Evolutionary conservation across 1,284 basidiomycete species (phyloP), one percentile per base, ranked within the genome.

Genomic region (Ceratobasidium sp.): DNA sequence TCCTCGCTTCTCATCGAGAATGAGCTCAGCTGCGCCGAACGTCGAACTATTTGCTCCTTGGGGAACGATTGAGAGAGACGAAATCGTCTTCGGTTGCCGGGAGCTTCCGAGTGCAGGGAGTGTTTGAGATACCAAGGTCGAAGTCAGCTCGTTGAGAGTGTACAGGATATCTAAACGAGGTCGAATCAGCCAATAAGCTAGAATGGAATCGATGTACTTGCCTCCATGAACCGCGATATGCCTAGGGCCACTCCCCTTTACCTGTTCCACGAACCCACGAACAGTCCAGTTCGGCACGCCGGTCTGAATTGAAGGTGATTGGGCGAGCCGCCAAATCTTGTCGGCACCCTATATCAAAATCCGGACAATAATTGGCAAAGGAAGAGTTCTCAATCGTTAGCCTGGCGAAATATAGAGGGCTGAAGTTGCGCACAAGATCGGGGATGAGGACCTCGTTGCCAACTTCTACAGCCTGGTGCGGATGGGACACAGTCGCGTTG

Each of bases 71-170:
- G 86, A 86, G 32, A 84, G 81, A 47, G 79, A 83, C 1, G 84
- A 82, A 70, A 87, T 79, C 13, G 69, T 64, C 42, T 62, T 38
- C 15, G 74, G 54, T n/a, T 34, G 22, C 3, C n/a, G 13, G 6
- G 55, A 55, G 42, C 69, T 69, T n/a, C 20, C 31, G 22, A 69
- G 52, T 6, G 69, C 27, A 17, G 89, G 89, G 58, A 91, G 81
- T 1, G 76, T 75, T 72, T 90, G 88, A 32, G 87, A 82, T n/a
- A 86, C 84, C 38, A 91, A 77, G 0, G 87, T 88, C 25, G 85
- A 89, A n/a, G 84, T 73, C n/a, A 86, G 78, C 75, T 91, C 88
- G 77, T 90, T 87, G 0, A 90, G 74, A 5, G 82, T 82, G 77
- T 86, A 90, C 8, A 90, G 76, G 65, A 81, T 82, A 64, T 60